Conservation (phyloP, 2,329 filamentous ascomycete species). For the Canariomyces notabilis region DNA sequence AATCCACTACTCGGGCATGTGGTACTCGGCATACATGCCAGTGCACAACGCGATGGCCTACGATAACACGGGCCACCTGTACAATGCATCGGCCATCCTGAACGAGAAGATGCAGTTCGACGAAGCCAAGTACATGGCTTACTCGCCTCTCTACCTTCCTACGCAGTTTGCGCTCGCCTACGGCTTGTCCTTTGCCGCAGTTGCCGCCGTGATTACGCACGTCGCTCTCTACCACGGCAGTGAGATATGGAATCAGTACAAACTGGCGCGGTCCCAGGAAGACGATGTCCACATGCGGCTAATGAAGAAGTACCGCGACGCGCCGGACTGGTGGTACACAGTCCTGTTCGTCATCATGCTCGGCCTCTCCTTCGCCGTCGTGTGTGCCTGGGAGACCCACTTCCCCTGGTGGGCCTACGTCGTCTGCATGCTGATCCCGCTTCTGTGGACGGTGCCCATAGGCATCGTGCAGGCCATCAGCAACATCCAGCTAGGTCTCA, state of each 20-base stretch:
- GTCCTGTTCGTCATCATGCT: constrained; percentile 50
- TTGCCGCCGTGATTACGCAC: constrained; percentile 56
- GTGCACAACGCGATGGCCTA: constrained; percentile 57
- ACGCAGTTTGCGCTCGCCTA: constrained; percentile 58
- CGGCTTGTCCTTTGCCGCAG: constrained; percentile 62
- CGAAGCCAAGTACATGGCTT: constrained; percentile 54
- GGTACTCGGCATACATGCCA: constrained; percentile 57
- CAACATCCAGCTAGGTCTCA: constrained; percentile 60
- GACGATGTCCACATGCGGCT: constrained; percentile 56
- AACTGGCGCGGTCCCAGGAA: constrained; percentile 50
- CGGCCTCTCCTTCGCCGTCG: constrained; percentile 49
- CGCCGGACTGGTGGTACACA: constrained; percentile 55
- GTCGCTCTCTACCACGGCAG: constrained; percentile 51
- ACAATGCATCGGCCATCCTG: constrained; percentile 58
- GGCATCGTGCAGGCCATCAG: constrained; percentile 58
- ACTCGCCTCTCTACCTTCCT: constrained; percentile 61
- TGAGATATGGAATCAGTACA: constrained; percentile 52
- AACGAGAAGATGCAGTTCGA: constrained; percentile 53
- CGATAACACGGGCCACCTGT: constrained; percentile 57
- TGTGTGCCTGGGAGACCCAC: constrained; percentile 50
- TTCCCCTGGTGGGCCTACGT: constrained; percentile 56
- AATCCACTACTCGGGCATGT: constrained; percentile 52
- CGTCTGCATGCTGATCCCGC: constrained; percentile 52
- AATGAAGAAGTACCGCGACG: constrained; percentile 58
- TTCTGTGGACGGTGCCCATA: constrained; percentile 56